A percentile compares a stretch with the other conserved stretches of the same genome.
Conservation (phyloP, 495 filamentous ascomycete genomes). For the Immersiella caudata region DNA sequence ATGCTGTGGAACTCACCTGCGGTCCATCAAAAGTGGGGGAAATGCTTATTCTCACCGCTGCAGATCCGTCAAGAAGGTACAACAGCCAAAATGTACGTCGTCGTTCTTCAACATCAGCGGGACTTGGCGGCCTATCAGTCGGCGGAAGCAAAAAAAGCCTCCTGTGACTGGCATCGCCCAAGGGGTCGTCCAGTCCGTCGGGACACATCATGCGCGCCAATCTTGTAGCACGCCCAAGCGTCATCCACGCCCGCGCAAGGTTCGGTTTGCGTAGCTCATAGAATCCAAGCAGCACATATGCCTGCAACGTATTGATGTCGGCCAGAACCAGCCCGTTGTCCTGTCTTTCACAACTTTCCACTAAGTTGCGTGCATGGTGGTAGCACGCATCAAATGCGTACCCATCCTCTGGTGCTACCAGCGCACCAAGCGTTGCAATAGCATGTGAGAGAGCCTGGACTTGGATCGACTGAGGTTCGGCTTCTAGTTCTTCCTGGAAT, state of each 20-base stretch:
- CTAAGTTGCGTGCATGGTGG: conserved; percentile 20
- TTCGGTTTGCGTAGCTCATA: conserved; percentile 25
- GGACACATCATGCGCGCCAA: conserved; percentile 23
- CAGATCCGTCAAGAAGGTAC: conserved; percentile 22
- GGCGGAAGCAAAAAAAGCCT: conserved; percentile 7
- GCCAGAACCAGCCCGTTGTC: conserved; percentile 16
- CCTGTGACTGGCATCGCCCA: neutral
- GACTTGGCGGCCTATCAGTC: neutral
- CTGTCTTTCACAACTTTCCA: conserved; percentile 25
- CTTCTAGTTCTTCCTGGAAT: conserved; percentile 17
- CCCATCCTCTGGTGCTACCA: neutral
- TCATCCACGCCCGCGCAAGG: conserved; percentile 27
- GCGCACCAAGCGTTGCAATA: conserved; percentile 18
- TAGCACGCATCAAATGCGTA: conserved; percentile 20
- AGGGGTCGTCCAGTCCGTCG: conserved; percentile 2
- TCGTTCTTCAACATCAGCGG: conserved; percentile 15
- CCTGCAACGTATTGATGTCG: conserved; percentile 26
- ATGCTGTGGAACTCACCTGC: too few species aligned
- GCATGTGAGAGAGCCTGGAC: conserved; percentile 19
- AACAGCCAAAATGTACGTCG: conserved; percentile 24
- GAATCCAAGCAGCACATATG: conserved; percentile 17
- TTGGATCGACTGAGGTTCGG: neutral
- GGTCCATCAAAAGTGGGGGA: too few species aligned
- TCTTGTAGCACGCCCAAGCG: conserved; percentile 23
- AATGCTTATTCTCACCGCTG: conserved; percentile 1